Evolutionary conservation across 495 filamentous ascomycete genomes (phyloP).

Genomic region (Hypoxylon perforatum): DNA sequence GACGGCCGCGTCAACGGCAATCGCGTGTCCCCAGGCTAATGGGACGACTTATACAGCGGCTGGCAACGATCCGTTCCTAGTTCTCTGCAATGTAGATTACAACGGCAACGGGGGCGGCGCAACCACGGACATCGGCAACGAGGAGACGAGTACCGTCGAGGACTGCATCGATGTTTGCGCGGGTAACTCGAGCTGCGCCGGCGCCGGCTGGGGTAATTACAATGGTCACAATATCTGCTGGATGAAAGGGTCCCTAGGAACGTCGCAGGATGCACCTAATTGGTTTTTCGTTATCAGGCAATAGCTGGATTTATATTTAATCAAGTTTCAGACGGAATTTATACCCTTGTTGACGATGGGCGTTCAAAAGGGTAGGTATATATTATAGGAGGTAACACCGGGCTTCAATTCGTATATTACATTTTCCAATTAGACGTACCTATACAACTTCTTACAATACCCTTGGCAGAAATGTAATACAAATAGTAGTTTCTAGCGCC

Average conservation of each 20-base stretch:
- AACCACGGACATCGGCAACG: slow-evolving; percentile 43
- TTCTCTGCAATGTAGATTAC: slow-evolving; percentile 53
- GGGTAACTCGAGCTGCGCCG: slow-evolving; percentile 37
- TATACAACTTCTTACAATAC: no score
- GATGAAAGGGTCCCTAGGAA: slow-evolving; percentile 65
- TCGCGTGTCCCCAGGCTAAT: slow-evolving; percentile 48
- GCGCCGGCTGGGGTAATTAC: slow-evolving; percentile 50
- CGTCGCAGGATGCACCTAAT: slow-evolving; percentile 54
- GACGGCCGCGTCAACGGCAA: slow-evolving; percentile 11
- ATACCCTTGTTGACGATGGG: slow-evolving; percentile 9
- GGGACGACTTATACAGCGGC: slow-evolving; percentile 44
- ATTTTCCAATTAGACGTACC: neutral
- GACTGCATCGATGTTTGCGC: slow-evolving; percentile 50
- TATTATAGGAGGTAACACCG: neutral
- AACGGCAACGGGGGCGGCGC: slow-evolving; percentile 34
- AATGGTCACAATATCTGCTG: slow-evolving; percentile 50
- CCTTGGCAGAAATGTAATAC: neutral
- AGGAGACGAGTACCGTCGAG: slow-evolving; percentile 30
- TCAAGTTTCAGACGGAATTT: neutral
- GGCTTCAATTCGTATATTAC: slow-evolving; percentile 1
- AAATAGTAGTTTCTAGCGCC: neutral
- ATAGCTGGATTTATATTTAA: neutral
- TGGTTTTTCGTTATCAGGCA: slow-evolving; percentile 53
- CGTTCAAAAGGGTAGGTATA: slow-evolving; percentile 10
- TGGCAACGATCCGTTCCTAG: slow-evolving; percentile 27